Evolutionary conservation across 768 basidiomycete genomes (phyloP), one percentile per base, ranked within the genome.

Genomic region (Dioszegia hungarica): DNA sequence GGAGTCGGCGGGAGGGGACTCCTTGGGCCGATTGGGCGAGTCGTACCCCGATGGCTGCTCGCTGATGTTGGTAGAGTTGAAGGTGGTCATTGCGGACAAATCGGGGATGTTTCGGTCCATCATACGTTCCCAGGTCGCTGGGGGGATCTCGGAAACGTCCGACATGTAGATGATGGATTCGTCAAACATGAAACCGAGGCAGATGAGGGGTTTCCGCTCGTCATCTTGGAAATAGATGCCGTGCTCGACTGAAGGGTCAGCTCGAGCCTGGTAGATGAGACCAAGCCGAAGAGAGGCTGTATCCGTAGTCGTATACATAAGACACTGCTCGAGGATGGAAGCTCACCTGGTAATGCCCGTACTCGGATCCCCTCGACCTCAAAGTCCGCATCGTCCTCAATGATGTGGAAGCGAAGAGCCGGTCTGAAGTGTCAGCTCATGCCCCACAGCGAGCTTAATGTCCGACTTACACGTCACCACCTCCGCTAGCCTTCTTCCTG

Each of bases 81-180:
- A 51, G 2, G 17, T 28, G 20, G 49, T 51, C 36, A 51, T 22
- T 24, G 19, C 25, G n/a, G 36, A 38, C 20, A 28, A 9, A 4
- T 34, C 20, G 6, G 49, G 49, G 15, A 20, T 8, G 5, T 15
- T 41, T 9, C 40, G 59, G 20, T 51, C 22, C 38, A 46, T 27
- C 34, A 70, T 44, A 14, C 41, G 38, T 8, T 64, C 40, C 87
- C 87, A 89, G 37, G 84, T 82, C 33, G 82, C 80, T 8, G 86
- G 83, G 1, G 91, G 90, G 53, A 94, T 87, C 63, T 82, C 77
- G 9, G 87, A 89, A 38, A 86, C 87, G 73, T 95, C 92, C 25
- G 87, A 86, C 57, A 94, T 80, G 77, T 93, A 93, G 14, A 84
- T 79, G 43, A 93, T 75, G 28, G 81, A 76, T 33, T 85, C 78